These are phyloP conservation scores for Juglanconis oblonga DNA, from an alignment of 2,329 filamentous ascomycete genomes.

Conservation along the genomic window DNA sequence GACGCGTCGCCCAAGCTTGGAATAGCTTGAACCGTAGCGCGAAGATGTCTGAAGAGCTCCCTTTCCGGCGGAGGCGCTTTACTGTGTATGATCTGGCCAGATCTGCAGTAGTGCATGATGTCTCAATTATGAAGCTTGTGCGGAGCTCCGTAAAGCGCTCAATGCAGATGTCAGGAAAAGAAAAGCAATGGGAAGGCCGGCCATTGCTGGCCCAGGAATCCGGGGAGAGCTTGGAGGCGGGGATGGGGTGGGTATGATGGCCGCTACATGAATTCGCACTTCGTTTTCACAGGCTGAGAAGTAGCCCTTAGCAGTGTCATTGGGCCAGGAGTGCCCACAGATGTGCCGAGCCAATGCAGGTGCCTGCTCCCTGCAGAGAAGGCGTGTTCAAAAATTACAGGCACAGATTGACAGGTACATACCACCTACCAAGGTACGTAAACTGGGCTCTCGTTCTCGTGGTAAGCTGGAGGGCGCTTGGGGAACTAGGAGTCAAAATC, in stretches of 20 bases:
- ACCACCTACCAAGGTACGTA: neutral
- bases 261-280: no score
- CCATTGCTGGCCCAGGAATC: neutral
- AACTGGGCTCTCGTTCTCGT: no score
- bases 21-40: neutral
- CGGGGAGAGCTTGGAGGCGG: neutral
- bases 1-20: neutral
- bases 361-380: slow-evolving; percentile 1
- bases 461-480: no score
- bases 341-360: slow-evolving; percentile 11
- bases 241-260: no score
- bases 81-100: no score
- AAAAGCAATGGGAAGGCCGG: neutral
- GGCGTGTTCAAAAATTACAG: slow-evolving; percentile 14
- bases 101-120: neutral
- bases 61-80: no score
- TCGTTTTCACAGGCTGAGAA: neutral
- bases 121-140: neutral
- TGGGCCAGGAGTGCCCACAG: neutral
- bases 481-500: no score
- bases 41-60: neutral
- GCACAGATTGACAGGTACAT: neutral
- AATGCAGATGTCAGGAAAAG: neutral
- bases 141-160: neutral
- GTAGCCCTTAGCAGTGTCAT: neutral